phyloP scores from a whole-genome alignment of 495 filamentous ascomycete genomes.

The Hypomontagnella submonticulosa region DNA sequence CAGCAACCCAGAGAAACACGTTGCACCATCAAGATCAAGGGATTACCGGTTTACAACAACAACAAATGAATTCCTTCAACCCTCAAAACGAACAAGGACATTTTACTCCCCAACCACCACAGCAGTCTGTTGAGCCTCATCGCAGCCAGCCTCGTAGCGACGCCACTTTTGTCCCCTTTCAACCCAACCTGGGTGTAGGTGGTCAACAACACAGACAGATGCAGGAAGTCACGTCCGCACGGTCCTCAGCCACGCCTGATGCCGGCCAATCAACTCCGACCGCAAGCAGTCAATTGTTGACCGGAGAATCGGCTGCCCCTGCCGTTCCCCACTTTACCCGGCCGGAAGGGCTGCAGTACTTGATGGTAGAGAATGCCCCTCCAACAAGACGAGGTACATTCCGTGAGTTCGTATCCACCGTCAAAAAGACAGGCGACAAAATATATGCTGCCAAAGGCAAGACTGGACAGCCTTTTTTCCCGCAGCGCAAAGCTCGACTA shows the following conservation, averaged over 20 bases:
- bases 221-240: slow-evolving; percentile 2
- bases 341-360: slow-evolving; percentile 3
- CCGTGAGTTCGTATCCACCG: background rate
- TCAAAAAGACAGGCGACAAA: slow-evolving; percentile 7
- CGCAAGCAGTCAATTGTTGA: background rate
- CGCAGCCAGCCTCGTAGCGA: background rate
- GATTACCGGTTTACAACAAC: too few relatives aligned
- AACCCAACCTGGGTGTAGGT: background rate
- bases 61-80: background rate
- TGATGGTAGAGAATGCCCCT: slow-evolving; percentile 20
- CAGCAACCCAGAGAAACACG: background rate
- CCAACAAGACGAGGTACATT: slow-evolving; percentile 11
- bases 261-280: background rate
- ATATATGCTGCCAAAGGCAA: slow-evolving; percentile 6
- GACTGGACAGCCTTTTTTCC: background rate
- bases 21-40: background rate
- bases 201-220: slow-evolving; percentile 1
- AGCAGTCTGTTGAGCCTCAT: slow-evolving; percentile 1
- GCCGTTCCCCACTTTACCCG: too few relatives aligned
- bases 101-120: slow-evolving; percentile 4
- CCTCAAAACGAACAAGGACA: slow-evolving; percentile 5
- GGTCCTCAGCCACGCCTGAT: background rate
- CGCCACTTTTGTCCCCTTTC: background rate
- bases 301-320: background rate
- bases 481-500: slow-evolving; percentile 14